Conservation (phyloP, 139 green algal species). For the Tetraselmis striata region DNA sequence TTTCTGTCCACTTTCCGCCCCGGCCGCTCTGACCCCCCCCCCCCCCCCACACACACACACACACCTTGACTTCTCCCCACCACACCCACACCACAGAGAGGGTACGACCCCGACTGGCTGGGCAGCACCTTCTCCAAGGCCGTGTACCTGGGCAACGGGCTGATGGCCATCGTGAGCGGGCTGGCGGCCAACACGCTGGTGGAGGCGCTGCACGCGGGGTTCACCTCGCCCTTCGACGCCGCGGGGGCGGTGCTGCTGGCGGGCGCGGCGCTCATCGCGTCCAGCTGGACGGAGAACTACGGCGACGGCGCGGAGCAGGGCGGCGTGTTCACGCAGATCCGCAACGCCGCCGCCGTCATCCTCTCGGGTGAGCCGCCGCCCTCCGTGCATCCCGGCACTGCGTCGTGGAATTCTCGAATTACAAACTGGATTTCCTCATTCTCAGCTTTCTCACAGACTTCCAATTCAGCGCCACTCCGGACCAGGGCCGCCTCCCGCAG, state of each 20-base stretch:
- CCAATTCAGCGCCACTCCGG: too few species aligned
- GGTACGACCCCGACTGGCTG: slow-evolving; percentile 75
- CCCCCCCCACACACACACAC: too few species aligned
- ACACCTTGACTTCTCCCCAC: too few species aligned
- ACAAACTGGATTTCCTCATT: too few species aligned
- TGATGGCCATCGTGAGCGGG: slow-evolving; percentile 87
- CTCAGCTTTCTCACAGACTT: too few species aligned
- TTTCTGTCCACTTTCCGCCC: too few species aligned
- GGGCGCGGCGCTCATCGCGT: slow-evolving; percentile 66
- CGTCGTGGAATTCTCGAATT: too few species aligned
- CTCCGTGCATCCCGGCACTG: too few species aligned
- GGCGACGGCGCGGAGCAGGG: slow-evolving; percentile 51
- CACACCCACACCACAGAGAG: too few species aligned
- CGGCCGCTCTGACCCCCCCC: too few species aligned
- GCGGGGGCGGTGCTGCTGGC: slow-evolving; percentile 68
- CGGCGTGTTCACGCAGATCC: slow-evolving; percentile 23
- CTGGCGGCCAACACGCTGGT: slow-evolving; percentile 87
- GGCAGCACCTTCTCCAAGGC: slow-evolving; percentile 82
- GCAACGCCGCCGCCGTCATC: slow-evolving; percentile 16
- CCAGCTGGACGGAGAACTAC: slow-evolving; percentile 92
- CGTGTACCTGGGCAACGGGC: slow-evolving; percentile 93
- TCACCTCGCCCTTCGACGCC: slow-evolving; percentile 93
- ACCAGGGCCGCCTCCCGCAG: too few species aligned
- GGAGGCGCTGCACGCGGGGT: slow-evolving; percentile 60
- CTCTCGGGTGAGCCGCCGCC: slow-evolving; percentile 22